A percentile compares a stretch with the other conserved stretches of the same genome.
Conservation (phyloP, 805 yeast species). For the Saturnispora hagleri region DNA sequence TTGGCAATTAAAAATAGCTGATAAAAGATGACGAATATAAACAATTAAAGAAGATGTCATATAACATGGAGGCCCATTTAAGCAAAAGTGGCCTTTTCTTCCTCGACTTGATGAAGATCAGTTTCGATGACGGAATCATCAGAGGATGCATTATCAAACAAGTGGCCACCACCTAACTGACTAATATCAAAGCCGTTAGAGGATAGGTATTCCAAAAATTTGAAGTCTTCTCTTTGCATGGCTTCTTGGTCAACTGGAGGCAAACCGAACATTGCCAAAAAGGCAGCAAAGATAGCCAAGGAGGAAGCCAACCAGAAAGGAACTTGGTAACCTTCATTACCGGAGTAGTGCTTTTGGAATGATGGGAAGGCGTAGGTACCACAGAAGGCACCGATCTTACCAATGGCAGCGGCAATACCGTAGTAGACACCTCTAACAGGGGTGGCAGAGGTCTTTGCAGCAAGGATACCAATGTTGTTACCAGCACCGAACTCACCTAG, state of each 20-base stretch:
- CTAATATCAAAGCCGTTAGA: constrained; percentile 62
- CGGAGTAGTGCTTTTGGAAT: constrained; percentile 53
- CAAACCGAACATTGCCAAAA: constrained; percentile 57
- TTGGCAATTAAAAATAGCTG: neutral
- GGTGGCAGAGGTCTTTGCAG: constrained; percentile 79
- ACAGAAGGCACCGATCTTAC: constrained; percentile 87
- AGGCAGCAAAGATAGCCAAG: constrained; percentile 63
- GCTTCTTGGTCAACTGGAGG: constrained; percentile 83
- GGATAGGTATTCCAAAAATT: constrained; percentile 57
- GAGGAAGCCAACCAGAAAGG: constrained; percentile 80
- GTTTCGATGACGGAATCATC: constrained; percentile 1
- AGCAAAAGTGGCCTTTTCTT: neutral
- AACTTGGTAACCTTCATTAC: constrained; percentile 55
- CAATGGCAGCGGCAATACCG: constrained; percentile 85
- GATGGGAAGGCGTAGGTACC: constrained; percentile 87
- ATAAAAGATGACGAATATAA: neutral
- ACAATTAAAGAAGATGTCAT: neutral
- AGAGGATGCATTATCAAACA: constrained; percentile 7
- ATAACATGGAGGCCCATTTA: neutral
- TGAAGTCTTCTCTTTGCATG: constrained; percentile 65
- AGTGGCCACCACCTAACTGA: constrained; percentile 38
- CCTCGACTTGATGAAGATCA: neutral
- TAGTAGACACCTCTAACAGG: constrained; percentile 87
- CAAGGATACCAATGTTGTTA: constrained; percentile 80
- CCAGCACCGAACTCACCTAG: constrained; percentile 95